These are phyloP conservation scores for Quercus aquifolioides DNA, from an alignment of 306 rosid genomes.

Conservation along the genomic window DNA sequence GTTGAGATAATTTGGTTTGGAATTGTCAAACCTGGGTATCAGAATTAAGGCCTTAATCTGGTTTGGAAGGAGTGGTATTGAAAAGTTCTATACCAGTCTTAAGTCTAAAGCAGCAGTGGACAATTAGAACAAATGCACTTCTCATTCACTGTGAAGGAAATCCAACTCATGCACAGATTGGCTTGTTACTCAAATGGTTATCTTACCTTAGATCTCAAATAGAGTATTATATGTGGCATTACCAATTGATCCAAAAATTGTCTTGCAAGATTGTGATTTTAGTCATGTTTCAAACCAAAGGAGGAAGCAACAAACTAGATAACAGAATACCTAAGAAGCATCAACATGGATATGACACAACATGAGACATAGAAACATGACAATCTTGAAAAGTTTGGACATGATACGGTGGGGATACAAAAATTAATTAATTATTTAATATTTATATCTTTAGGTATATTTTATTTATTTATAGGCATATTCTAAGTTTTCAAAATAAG, in stretches of 20 bases:
- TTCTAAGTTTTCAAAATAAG: no score
- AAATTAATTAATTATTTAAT: no score
- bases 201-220: neutral
- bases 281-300: no score
- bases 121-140: neutral
- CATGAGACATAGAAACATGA: no score
- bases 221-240: neutral
- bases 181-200: neutral
- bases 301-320: no score
- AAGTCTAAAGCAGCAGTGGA: neutral
- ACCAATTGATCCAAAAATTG: neutral
- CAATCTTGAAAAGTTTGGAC: no score
- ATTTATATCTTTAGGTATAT: no score
- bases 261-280: neutral
- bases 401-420: no score
- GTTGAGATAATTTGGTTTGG: conserved; percentile 15
- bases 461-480: no score
- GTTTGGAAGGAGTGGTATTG: neutral
- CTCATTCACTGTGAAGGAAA: neutral
- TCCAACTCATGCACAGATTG: neutral
- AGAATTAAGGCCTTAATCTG: conserved; percentile 4
- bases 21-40: conserved; percentile 8
- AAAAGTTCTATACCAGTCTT: neutral
- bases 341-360: no score
- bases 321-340: no score